Conservation (phyloP, 2,329 filamentous ascomycete genomes). For the Penicillium brevicompactum region DNA sequence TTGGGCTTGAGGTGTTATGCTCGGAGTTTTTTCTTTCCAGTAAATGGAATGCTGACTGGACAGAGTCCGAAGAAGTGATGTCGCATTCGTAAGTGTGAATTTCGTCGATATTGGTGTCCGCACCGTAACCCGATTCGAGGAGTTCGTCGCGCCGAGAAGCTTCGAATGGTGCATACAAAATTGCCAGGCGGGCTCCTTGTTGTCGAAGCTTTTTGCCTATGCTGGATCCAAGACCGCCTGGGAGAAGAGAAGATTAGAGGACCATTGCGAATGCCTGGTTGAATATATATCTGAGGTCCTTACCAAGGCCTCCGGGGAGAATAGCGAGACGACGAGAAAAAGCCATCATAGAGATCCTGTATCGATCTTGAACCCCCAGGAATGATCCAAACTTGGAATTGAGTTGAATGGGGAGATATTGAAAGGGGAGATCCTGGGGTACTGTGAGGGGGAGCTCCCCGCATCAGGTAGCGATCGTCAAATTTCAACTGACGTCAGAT, state of each 20-base stretch:
- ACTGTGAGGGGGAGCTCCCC: not conserved
- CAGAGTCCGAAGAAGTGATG: slow-evolving; percentile 50
- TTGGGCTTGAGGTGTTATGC: slow-evolving; percentile 4
- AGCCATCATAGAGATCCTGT: slow-evolving; percentile 26
- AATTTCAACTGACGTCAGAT: not conserved
- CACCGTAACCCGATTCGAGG: slow-evolving; percentile 40
- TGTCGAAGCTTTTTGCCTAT: slow-evolving; percentile 45
- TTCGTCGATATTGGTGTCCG: slow-evolving; percentile 17
- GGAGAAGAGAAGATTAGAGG: slow-evolving; percentile 11
- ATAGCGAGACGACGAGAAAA: slow-evolving; percentile 45
- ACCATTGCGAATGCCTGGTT: not conserved
- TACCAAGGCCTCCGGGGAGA: slow-evolving; percentile 48
- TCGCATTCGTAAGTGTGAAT: slow-evolving; percentile 48
- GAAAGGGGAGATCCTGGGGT: not conserved
- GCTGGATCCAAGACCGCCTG: slow-evolving; percentile 46
- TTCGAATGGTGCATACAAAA: slow-evolving; percentile 53
- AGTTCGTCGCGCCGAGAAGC: slow-evolving; percentile 39
- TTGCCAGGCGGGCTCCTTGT: slow-evolving; percentile 47
- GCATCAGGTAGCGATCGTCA: slow-evolving; percentile 3
- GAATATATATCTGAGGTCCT: slow-evolving; percentile 4
- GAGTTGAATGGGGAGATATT: not conserved
- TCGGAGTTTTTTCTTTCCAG: slow-evolving; percentile 32
- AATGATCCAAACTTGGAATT: not conserved
- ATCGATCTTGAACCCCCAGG: not conserved
- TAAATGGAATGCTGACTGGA: slow-evolving; percentile 46